Conservation (phyloP, 2,329 filamentous ascomycete genomes). For the Aspergillus sergii region DNA sequence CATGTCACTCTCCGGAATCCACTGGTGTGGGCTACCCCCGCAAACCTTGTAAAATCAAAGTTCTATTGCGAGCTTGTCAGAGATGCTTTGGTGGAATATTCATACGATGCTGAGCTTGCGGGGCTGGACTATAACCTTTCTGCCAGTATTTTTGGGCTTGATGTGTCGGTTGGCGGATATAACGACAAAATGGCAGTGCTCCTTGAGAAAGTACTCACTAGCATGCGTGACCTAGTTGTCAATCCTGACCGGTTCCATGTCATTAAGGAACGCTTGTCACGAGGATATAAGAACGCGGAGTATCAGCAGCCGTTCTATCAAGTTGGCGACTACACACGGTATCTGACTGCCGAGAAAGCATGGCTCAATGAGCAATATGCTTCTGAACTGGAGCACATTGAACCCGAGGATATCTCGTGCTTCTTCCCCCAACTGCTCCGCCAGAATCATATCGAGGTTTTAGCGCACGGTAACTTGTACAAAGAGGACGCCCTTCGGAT, state of each 20-base stretch:
- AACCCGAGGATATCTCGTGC: slow-evolving; percentile 70
- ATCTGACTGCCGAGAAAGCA: slow-evolving; percentile 74
- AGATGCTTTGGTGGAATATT: slow-evolving; percentile 88
- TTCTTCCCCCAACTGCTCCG: slow-evolving; percentile 81
- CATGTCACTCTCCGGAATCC: slow-evolving; percentile 79
- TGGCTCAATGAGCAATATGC: slow-evolving; percentile 80
- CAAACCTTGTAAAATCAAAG: slow-evolving; percentile 74
- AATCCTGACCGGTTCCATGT: slow-evolving; percentile 88
- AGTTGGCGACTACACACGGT: slow-evolving; percentile 78
- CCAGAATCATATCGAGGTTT: slow-evolving; percentile 83
- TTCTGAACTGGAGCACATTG: slow-evolving; percentile 74
- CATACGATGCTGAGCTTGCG: slow-evolving; percentile 92
- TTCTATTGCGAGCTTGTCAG: slow-evolving; percentile 84
- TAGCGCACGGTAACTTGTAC: slow-evolving; percentile 90
- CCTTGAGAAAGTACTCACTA: slow-evolving; percentile 82
- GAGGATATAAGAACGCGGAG: slow-evolving; percentile 82
- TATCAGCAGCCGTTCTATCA: slow-evolving; percentile 88
- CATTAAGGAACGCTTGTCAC: slow-evolving; percentile 78
- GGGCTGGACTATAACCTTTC: slow-evolving; percentile 82
- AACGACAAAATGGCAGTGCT: slow-evolving; percentile 95
- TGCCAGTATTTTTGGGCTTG: slow-evolving; percentile 71
- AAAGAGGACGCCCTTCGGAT: slow-evolving; percentile 88
- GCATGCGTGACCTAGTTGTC: slow-evolving; percentile 81
- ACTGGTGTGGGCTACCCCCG: slow-evolving; percentile 75
- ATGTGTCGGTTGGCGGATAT: slow-evolving; percentile 82